Evolutionary conservation across 257 asterid species (phyloP).

Genomic region (Catharanthus roseus): DNA sequence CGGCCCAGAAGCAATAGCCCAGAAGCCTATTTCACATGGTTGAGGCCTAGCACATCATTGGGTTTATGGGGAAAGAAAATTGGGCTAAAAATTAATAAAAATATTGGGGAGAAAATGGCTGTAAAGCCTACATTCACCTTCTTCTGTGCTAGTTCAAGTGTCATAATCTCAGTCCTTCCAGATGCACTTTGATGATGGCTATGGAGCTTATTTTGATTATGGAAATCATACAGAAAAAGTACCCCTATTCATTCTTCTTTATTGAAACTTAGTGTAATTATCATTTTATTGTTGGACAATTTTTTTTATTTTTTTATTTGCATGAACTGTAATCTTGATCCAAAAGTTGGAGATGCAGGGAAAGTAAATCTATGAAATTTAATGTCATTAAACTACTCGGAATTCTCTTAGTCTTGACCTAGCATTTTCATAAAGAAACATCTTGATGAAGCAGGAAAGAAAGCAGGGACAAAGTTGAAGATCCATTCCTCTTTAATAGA

Average conservation of each 20-base stretch:
- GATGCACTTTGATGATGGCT: conserved; percentile 71
- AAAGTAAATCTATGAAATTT: neutral
- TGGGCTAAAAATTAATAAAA: too few species aligned
- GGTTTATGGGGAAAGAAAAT: too few species aligned
- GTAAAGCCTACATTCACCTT: too few species aligned
- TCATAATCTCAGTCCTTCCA: conserved; percentile 28
- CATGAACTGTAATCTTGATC: neutral
- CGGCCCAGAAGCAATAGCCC: too few species aligned
- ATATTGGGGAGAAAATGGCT: too few species aligned
- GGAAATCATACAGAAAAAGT: conserved; percentile 97
- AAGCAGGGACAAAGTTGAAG: neutral
- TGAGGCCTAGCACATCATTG: too few species aligned
- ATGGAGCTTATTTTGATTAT: conserved; percentile 88
- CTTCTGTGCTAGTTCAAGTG: conserved; percentile 6
- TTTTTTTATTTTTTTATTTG: neutral
- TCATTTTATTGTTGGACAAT: neutral
- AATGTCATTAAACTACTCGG: neutral
- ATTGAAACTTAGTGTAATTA: too few species aligned
- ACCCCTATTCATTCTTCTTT: conserved; percentile 16
- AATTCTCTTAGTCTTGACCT: neutral
- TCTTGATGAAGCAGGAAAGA: neutral
- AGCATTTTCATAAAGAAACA: neutral
- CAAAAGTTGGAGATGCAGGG: neutral
- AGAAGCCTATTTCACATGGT: too few species aligned
- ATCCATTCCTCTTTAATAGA: neutral